These are phyloP conservation scores for Viola odorata DNA, from an alignment of 345 rosid genomes.

Conservation along the genomic window DNA sequence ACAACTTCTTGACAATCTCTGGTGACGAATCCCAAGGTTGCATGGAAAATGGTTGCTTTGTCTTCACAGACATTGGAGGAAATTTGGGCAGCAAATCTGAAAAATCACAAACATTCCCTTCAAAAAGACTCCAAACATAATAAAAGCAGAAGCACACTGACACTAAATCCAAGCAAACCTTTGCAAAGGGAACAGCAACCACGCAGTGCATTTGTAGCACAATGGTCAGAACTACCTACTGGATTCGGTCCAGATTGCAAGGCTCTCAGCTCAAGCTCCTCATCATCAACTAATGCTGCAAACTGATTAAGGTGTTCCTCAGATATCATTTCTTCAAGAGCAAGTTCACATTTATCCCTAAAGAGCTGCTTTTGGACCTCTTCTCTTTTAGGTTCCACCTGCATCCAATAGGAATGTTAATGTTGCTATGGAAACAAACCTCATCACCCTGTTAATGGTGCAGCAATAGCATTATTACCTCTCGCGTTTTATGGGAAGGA, in stretches of 20 bases:
- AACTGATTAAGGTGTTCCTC: constrained; percentile 37
- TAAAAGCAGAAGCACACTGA: constrained; percentile 5
- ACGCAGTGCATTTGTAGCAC: constrained; percentile 37
- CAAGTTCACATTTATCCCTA: constrained; percentile 67
- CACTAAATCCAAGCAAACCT: constrained; percentile 43
- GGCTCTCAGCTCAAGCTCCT: constrained; percentile 83
- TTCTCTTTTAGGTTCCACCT: constrained; percentile 41
- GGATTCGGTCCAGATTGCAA: constrained; percentile 57
- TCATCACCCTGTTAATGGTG: constrained; percentile 9
- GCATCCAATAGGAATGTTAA: constrained; percentile 24
- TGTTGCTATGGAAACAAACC: constrained; percentile 8
- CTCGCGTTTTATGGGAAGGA: constrained; percentile 38
- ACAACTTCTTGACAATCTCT: constrained; percentile 76
- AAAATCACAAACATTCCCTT: constrained; percentile 24
- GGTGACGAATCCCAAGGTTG: constrained; percentile 82
- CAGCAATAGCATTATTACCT: constrained; percentile 37
- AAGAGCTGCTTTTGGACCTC: constrained; percentile 28
- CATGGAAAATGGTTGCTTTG: constrained; percentile 73
- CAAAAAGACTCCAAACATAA: constrained; percentile 11
- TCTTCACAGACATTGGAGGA: constrained; percentile 77
- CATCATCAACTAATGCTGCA: constrained; percentile 70
- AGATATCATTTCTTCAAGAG: constrained; percentile 35
- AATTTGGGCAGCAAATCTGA: constrained; percentile 80
- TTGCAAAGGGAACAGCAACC: constrained; percentile 81
- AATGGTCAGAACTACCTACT: constrained; percentile 56